A percentile compares a stretch with the other conserved stretches of the same genome.
phyloP scores from a whole-genome alignment of 2,329 filamentous ascomycete genomes.

The Fusarium burgessii region DNA sequence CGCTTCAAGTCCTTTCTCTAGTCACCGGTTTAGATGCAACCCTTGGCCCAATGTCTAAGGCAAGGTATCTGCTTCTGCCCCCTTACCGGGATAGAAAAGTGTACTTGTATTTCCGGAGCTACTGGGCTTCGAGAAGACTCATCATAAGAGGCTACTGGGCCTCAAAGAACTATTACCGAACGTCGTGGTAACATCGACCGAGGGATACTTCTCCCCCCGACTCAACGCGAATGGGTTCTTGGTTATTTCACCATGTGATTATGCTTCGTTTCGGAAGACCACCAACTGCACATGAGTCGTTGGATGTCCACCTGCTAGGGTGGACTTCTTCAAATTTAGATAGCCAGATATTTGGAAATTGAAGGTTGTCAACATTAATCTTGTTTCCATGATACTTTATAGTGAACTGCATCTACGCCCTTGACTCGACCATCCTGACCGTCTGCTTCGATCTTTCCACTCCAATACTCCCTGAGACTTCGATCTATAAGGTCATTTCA shows the following conservation, averaged over 20 bases:
- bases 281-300: constrained; percentile 38
- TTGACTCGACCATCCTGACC: not conserved
- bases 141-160: constrained; percentile 24
- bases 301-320: constrained; percentile 39
- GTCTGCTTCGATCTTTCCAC: not conserved
- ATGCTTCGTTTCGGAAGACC: constrained; percentile 37
- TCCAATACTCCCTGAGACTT: not conserved
- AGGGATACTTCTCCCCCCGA: constrained; percentile 11
- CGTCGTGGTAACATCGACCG: constrained; percentile 32
- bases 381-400: not conserved
- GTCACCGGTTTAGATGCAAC: constrained; percentile 11
- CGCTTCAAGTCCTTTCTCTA: constrained; percentile 17
- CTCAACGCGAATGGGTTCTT: constrained; percentile 30
- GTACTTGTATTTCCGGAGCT: constrained; percentile 29
- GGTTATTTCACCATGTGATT: constrained; percentile 34
- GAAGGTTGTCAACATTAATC: constrained; percentile 12
- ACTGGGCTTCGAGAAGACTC: constrained; percentile 37
- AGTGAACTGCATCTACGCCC: not conserved
- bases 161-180: not conserved
- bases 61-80: constrained; percentile 6
- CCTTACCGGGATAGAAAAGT: constrained; percentile 12
- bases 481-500: not conserved
- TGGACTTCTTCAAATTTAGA: constrained; percentile 27
- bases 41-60: not conserved
- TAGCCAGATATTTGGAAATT: constrained; percentile 27